Conservation (phyloP, 345 rosid species). For the Eucalyptus lansdowneana region DNA sequence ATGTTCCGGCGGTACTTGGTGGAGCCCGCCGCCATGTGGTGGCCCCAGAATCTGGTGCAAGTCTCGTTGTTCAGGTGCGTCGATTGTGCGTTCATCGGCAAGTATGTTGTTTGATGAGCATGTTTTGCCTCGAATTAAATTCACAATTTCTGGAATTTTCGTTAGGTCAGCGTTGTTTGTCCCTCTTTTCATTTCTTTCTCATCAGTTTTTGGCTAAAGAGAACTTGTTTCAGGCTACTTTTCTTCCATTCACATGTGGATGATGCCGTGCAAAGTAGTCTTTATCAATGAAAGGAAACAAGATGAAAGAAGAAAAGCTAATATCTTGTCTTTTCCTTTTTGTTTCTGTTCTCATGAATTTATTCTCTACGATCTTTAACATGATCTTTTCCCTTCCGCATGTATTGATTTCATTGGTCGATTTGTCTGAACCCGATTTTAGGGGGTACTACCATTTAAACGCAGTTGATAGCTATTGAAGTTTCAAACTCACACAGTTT, state of each 20-base stretch:
- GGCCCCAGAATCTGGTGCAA: constrained; percentile 70
- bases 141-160: background rate
- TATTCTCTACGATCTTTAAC: background rate
- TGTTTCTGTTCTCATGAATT: background rate
- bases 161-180: background rate
- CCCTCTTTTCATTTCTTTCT: too few species aligned
- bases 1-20: constrained; percentile 59
- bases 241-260: background rate
- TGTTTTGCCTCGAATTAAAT: background rate
- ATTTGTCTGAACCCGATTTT: background rate
- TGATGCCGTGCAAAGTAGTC: background rate
- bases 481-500: background rate
- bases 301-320: background rate
- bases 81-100: background rate
- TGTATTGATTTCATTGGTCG: background rate
- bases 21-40: constrained; percentile 74
- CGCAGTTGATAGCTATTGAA: background rate
- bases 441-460: background rate
- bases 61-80: constrained; percentile 54
- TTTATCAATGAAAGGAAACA: background rate
- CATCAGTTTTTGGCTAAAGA: background rate
- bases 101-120: background rate
- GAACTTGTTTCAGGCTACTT: background rate
- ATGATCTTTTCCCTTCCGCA: background rate
- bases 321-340: background rate